Conservation (phyloP, 345 rosid genomes). For the Acer saccharum region DNA sequence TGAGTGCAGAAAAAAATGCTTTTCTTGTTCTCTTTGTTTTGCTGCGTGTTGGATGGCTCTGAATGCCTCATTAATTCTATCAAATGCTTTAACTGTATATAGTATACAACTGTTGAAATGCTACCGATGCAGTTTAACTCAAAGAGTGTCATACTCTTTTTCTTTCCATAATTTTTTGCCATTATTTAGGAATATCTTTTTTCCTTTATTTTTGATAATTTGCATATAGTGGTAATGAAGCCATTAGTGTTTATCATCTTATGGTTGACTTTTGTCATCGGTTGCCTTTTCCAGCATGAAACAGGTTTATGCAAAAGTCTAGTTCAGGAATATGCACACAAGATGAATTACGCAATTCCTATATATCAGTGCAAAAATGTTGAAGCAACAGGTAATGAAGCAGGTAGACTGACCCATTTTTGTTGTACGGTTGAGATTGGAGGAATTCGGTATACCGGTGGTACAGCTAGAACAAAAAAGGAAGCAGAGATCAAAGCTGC, state of each 20-base stretch:
- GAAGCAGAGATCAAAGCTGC: slow-evolving; percentile 97
- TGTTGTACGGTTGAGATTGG: slow-evolving; percentile 82
- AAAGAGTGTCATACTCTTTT: too few species aligned
- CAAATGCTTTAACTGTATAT: too few species aligned
- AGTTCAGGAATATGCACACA: slow-evolving; percentile 93
- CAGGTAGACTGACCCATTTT: slow-evolving; percentile 43
- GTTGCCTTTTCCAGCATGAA: slow-evolving; percentile 61
- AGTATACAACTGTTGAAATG: too few species aligned
- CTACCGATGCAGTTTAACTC: too few species aligned
- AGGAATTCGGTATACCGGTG: slow-evolving; percentile 79
- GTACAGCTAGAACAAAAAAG: slow-evolving; percentile 66
- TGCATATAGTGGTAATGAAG: neutral
- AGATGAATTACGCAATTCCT: slow-evolving; percentile 91
- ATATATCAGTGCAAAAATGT: slow-evolving; percentile 53
- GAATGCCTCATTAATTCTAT: too few species aligned
- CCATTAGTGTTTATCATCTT: neutral
- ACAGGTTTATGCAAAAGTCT: slow-evolving; percentile 90
- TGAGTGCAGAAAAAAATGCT: too few species aligned
- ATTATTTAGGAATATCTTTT: too few species aligned
- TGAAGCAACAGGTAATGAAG: slow-evolving; percentile 30
- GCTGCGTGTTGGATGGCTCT: too few species aligned
- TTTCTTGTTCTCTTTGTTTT: too few species aligned
- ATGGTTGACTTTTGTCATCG: slow-evolving; percentile 13
- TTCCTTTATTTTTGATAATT: neutral
- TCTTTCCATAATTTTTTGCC: too few species aligned